A percentile compares a stretch with the other conserved stretches of the same genome.
Evolutionary conservation across 768 basidiomycete genomes (phyloP).

Genomic region (Chalciporus piperatus): DNA sequence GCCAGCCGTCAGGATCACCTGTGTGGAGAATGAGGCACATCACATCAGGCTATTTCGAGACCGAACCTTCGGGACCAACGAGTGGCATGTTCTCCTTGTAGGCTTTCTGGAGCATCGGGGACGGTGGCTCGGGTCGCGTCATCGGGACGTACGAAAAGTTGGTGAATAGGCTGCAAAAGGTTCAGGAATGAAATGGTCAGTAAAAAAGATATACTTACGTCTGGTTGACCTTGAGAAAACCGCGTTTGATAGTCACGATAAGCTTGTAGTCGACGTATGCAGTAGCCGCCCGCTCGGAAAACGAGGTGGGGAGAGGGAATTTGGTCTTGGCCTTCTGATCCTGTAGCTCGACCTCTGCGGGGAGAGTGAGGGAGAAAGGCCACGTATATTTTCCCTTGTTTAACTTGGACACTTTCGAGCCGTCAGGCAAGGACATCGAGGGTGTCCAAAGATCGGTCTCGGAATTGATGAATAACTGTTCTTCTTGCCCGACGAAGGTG

Average conservation of each 20-base stretch:
- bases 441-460: constrained; percentile 43
- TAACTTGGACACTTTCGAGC: constrained; percentile 32
- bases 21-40: background rate
- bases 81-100: constrained; percentile 33
- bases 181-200: background rate
- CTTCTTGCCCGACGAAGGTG: constrained; percentile 56
- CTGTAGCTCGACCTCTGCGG: constrained; percentile 39
- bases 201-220: constrained; percentile 32
- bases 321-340: constrained; percentile 35
- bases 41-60: background rate
- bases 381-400: constrained; percentile 45
- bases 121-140: constrained; percentile 34
- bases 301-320: constrained; percentile 50
- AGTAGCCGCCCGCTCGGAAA: constrained; percentile 53
- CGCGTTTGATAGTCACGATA: constrained; percentile 47
- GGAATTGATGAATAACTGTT: constrained; percentile 44
- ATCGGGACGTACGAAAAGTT: constrained; percentile 34
- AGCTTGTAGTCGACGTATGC: constrained; percentile 58
- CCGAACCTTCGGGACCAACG: constrained; percentile 33
- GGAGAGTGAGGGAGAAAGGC: constrained; percentile 49
- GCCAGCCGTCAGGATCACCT: constrained; percentile 42
- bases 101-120: constrained; percentile 35
- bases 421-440: constrained; percentile 19
- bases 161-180: constrained; percentile 28
- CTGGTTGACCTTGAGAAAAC: constrained; percentile 47